Base-by-base conservation (phyloP, 2,329 filamentous ascomycete species). In the Elsinoe fawcettii region DNA sequence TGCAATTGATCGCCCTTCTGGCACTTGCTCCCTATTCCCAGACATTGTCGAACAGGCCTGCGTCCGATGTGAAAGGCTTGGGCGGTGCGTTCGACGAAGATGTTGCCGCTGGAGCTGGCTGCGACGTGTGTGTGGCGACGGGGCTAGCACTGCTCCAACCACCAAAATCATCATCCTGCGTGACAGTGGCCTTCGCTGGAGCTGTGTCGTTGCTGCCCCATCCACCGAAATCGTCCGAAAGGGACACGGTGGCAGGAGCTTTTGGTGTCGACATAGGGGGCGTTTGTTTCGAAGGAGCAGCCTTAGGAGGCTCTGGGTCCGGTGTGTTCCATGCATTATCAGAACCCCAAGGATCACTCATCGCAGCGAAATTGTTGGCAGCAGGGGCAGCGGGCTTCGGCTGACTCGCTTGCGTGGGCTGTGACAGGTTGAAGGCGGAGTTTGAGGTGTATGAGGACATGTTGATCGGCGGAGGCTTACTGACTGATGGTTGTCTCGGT, bases 41-140 rank as follows among this genome's bases (percentile, higher is more conserved):
- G 51, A 97, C 92, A 71, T 97, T 97, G 30, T 87, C 90, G 73
- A 97, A 97, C 66, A 97, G 71, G 74, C 97, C 92, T 63, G 96
- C 92, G 53, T 73, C 70, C 27, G 74, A 76, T 56, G 82, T 84
- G 55, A 79, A 82, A 18, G 54, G 41, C 54, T 56, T 56, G 6
- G 41, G 14, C 11, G 39, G 27, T 16, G 25, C 32, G 14, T 55
- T 56, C 18, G 54, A 37, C 14, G 54, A 49, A 32, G 41, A 22
- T 82, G 12, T 46, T 20, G 46, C 59, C 59, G 57, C 74, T 69
- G 2, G 81, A 81, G 71, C 66, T 25, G 72, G 67, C 22, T 71
- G 71, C 51, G 70, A 70, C 43, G 69, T 69, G 7, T 53, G 49
- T 3, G 49, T 53, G 18, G 75, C 66, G 30, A 72, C 69, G 58